Evolutionary conservation across 1,284 basidiomycete species (phyloP), one percentile per base, ranked within the genome.

Genomic region (Microbotryomycetes sp.): DNA sequence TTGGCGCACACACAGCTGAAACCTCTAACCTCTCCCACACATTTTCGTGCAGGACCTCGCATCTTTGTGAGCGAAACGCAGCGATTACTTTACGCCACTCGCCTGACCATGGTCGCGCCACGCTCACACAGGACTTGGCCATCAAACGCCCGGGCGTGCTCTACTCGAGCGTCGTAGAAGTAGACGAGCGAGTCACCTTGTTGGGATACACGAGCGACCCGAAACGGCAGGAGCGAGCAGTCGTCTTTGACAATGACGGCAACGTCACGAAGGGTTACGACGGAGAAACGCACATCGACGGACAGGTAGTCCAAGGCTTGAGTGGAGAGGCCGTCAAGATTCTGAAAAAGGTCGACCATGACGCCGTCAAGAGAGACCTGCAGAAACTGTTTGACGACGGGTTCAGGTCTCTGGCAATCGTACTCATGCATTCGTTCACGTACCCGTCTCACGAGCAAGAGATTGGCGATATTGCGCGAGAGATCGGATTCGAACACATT

Each of bases 191-290:
- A 64, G 59, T 71, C 4, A 77, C 93, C 0, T 81, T 96, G 6
- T 86, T 96, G 0, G 92, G 92, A 6, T 97, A 90, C 73, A 90
- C 91, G 0, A 89, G 86, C 13, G 93, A 97, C 72, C 91, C 92
- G 0, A 76, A 85, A 41, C 83, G 86, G 0, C 85, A 85, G 56
- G 82, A 85, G 54, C 83, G 94, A 67, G 83, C 84, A 0, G 78
- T 92, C 4, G 78, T 83, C 62, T 94, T 92, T 69, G 81, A 85
- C 67, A 82, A n/a, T 49, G 11, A 41, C 9, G 35, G 35, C n/a
- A 59, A 50, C 65, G 78, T 94, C 3, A 77, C 73, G 27, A 79
- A 83, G 61, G 84, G 84, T 0, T 93, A 91, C 73, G 78, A 85
- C 47, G 89, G 86, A 0, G 81, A 81, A 15, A 86, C 85, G 0